Percentiles rank a stretch among this genome's conserved stretches.
phyloP scores from a whole-genome alignment of 441 rosid species.

The Euphorbia schlechtendalii region DNA sequence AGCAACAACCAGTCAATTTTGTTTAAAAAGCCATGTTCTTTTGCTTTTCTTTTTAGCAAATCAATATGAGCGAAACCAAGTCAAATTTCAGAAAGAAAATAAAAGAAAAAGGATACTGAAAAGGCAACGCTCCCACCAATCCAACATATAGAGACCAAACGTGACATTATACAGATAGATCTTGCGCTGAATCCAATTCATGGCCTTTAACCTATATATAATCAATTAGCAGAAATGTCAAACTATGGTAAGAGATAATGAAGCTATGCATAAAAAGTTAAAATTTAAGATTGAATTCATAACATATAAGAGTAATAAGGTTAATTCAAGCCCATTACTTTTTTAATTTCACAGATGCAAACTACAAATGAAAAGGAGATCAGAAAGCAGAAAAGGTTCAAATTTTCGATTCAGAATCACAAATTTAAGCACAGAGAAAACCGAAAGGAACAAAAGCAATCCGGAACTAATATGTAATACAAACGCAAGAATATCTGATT shows the following conservation, averaged over 20 bases:
- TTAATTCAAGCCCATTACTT: too few species aligned
- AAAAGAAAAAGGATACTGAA: conserved; percentile 75
- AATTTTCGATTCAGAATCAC: too few species aligned
- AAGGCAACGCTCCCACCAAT: conserved; percentile 98
- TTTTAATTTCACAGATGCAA: too few species aligned
- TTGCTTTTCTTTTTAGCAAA: neutral
- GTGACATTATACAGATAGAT: conserved; percentile 94
- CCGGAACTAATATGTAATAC: too few species aligned
- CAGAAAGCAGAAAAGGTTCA: too few species aligned
- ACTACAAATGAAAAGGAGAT: too few species aligned
- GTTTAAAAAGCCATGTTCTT: neutral
- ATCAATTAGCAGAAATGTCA: neutral
- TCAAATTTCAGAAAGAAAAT: neutral
- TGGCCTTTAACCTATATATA: conserved; percentile 17
- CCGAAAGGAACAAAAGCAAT: too few species aligned
- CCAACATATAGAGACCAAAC: conserved; percentile 96
- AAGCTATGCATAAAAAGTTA: neutral
- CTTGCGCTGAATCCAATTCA: conserved; percentile 55
- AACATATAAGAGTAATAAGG: too few species aligned
- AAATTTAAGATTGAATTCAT: too few species aligned
- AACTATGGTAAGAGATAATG: neutral
- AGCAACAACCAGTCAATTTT: neutral
- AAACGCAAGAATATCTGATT: too few species aligned
- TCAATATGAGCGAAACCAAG: neutral
- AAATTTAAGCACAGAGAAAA: too few species aligned